A percentile compares a stretch with the other conserved stretches of the same genome.
Conservation (phyloP, 2,329 filamentous ascomycete genomes). For the Dryadomyces quercivorus region DNA sequence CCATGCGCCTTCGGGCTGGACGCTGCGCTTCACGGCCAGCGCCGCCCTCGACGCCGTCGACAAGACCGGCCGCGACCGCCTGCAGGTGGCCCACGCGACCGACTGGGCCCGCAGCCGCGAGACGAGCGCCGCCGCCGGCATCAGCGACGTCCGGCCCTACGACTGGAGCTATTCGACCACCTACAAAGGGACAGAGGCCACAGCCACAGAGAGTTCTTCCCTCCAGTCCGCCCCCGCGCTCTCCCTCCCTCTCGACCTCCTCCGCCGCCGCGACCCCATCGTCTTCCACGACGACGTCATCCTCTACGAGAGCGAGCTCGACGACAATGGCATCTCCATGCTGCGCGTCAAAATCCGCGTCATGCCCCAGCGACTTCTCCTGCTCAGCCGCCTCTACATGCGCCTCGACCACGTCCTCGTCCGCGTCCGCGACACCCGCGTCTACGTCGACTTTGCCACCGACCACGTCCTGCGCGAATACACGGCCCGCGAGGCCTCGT, state of each 20-base stretch:
- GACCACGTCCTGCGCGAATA: slow-evolving; percentile 80
- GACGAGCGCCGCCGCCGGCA: slow-evolving; percentile 69
- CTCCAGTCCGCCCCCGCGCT: background rate
- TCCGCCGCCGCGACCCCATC: slow-evolving; percentile 85
- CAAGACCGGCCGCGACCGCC: slow-evolving; percentile 83
- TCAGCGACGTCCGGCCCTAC: slow-evolving; percentile 90
- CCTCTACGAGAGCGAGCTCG: slow-evolving; percentile 93
- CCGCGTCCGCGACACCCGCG: slow-evolving; percentile 74
- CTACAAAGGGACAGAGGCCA: slow-evolving; percentile 56
- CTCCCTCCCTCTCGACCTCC: slow-evolving; percentile 68
- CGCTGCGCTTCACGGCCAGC: slow-evolving; percentile 68
- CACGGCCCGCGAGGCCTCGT: slow-evolving; percentile 71
- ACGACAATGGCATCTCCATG: slow-evolving; percentile 91
- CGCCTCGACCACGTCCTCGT: slow-evolving; percentile 82
- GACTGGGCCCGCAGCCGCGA: slow-evolving; percentile 64
- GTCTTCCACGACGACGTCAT: slow-evolving; percentile 94
- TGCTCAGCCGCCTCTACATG: slow-evolving; percentile 84
- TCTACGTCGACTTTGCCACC: slow-evolving; percentile 80
- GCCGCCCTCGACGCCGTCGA: slow-evolving; percentile 85
- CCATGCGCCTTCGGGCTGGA: slow-evolving; percentile 66
- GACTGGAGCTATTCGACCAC: slow-evolving; percentile 96
- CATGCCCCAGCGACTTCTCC: slow-evolving; percentile 76
- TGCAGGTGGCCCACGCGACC: slow-evolving; percentile 84
- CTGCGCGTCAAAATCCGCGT: slow-evolving; percentile 85
- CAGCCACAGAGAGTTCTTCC: background rate